Percentiles rank a stretch among this genome's conserved stretches.
phyloP scores from a whole-genome alignment of 345 rosid species.

The Boechera retrofracta region DNA sequence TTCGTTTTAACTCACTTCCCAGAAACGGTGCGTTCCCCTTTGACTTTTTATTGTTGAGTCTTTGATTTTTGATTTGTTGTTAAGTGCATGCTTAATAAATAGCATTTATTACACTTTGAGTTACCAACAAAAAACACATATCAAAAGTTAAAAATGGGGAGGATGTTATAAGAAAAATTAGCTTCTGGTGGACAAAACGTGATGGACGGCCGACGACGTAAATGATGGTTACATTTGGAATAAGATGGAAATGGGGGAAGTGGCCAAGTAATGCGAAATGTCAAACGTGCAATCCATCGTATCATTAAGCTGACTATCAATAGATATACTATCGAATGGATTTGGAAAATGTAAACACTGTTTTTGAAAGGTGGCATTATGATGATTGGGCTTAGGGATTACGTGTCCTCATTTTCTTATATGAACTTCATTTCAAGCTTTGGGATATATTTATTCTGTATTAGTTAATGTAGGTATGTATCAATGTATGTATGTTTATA shows the following conservation, averaged over 20 bases:
- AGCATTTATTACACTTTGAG: slow-evolving; percentile 13
- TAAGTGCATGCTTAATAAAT: background rate
- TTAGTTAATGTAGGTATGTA: background rate
- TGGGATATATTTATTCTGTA: too few relatives aligned
- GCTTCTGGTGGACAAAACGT: background rate
- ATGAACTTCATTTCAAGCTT: too few relatives aligned
- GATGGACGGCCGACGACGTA: slow-evolving; percentile 19
- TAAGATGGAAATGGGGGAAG: background rate
- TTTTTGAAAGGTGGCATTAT: background rate
- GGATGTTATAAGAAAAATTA: background rate
- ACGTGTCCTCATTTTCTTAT: background rate
- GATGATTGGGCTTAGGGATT: background rate
- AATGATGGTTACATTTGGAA: slow-evolving; percentile 15
- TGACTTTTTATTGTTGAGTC: slow-evolving; percentile 33
- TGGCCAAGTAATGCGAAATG: slow-evolving; percentile 1
- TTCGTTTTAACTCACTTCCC: slow-evolving; percentile 24
- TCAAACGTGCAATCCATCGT: background rate
- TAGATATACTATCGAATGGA: background rate
- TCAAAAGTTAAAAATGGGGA: background rate
- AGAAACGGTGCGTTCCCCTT: slow-evolving; percentile 42
- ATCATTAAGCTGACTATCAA: background rate
- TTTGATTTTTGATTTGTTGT: slow-evolving; percentile 31
- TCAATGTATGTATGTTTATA: background rate
- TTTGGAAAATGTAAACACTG: background rate
- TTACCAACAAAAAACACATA: background rate